Base-by-base conservation (phyloP, 768 basidiomycete species). In the Roridomyces roridus region DNA sequence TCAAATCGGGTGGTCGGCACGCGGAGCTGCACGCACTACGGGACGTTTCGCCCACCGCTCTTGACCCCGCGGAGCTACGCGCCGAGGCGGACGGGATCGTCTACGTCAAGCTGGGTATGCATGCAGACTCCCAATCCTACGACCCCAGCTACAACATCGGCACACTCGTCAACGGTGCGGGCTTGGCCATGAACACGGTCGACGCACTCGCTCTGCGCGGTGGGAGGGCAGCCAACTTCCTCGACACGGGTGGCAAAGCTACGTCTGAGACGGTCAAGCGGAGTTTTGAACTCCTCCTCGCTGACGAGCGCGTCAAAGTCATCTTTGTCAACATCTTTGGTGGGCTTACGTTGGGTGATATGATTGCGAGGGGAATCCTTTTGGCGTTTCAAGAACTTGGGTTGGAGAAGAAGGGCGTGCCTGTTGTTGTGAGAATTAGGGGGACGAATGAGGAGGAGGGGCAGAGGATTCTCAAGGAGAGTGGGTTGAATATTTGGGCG, bases 221-320 rank as follows among this genome's bases (percentile, higher is more conserved):
- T 28, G 89, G 85, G 39, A 81, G 86, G 52, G 89, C 89, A 3
- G 89, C 90, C 47, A 92, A 92, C 74, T 92, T 92, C 79, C 79
- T 92, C 48, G 89, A 92, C 63, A 89, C 91, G 40, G 89, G 89
- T 67, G 89, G 86, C 76, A 89, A 89, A 56, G 90, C 90, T 26
- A 92, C 91, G 4, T 86, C 90, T n/a, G 87, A 90, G 67, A 91
- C 91, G 11, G 91, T 92, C 67, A 92, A 91, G 82, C 89, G 88
- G 74, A 88, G 90, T 11, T 92, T 92, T 64, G 88, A 88, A 72
- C 82, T 92, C 53, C 77, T 92, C 14, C 74, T 89, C 26, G 69
- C 79, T 24, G 88, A 91, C 68, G 79, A 80, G 60, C 83, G 85
- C 63, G 90, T 92, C 64, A 88, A 87, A 77, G 83, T 84, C 21